Base-by-base conservation (phyloP, 345 rosid species). In the Clarkia xantiana region DNA sequence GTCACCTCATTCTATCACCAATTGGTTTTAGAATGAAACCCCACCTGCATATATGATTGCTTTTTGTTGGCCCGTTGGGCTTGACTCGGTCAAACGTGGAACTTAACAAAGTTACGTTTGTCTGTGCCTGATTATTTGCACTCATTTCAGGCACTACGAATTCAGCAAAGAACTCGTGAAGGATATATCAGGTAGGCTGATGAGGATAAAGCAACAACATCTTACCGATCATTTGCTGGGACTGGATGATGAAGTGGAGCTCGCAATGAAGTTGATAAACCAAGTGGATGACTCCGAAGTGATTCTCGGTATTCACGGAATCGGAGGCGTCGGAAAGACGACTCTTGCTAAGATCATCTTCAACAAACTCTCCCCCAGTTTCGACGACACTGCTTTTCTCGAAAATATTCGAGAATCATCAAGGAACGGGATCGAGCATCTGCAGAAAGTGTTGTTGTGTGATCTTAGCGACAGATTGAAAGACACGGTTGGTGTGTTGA, bases 251-350 rank as follows among this genome's bases (percentile, higher is more conserved):
- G 15, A 6, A 2, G 22, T 14, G 42, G 39, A 40, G 23, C 16
- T 14, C 0, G 13, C 41, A 11, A 40, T 18, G 11, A 14, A 52
- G 45, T 9, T 9, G 5, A 15, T 52, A 11, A 44, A 41, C 11
- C 45, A 42, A 40, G 20, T 34, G n/a, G n/a, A n/a, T 11, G 12
- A 10, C 6, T 25, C 11, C 17, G 55, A 39, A 0, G 16, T 22
- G 18, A 9, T 2, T 18, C 15, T 40, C 1, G 46, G 8, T 44
- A 52, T 52, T 19, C 46, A 52, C 14, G 55, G 45, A 1, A 38
- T 18, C 16, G 55, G 46, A 11, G 55, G 46, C 15, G 41, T 40
- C 5, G 55, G 46, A 14, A 52, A 52, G 36, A 40, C 55, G 2
- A 19, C 55, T 11, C 12, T 52, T 3, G 45, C 38, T 0, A 11